phyloP scores from a whole-genome alignment of 176 grass and related monocot genomes.

The Musa beccarii region DNA sequence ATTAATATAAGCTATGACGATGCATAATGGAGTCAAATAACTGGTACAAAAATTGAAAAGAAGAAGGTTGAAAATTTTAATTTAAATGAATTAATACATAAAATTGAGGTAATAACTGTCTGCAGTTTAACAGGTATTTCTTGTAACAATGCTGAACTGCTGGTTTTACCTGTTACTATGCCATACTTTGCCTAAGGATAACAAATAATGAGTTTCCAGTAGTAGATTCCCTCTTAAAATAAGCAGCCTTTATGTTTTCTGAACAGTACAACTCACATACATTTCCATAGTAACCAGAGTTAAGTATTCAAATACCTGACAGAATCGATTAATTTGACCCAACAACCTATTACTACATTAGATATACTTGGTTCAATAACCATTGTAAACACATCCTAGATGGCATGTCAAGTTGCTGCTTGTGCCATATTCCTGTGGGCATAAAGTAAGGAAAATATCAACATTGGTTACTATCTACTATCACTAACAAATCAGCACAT shows the following conservation, averaged over 20 bases:
- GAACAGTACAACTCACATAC: not conserved
- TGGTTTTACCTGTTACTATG: not conserved
- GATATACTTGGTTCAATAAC: not conserved
- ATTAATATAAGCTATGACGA: not conserved
- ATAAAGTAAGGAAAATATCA: not conserved
- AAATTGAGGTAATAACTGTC: not conserved
- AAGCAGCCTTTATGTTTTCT: not conserved
- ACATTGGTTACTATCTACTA: not conserved
- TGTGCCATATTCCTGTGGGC: not conserved
- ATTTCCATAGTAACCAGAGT: not conserved
- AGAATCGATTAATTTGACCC: not conserved
- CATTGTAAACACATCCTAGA: not conserved
- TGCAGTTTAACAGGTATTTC: not conserved
- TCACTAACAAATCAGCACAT: not conserved
- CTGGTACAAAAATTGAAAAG: not conserved
- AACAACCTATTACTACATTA: not conserved
- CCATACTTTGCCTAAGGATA: not conserved
- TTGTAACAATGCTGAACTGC: not conserved
- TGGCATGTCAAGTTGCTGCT: not conserved
- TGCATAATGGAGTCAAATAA: not conserved
- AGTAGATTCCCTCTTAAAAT: not conserved
- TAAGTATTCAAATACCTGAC: not conserved
- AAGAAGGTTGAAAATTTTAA: not conserved
- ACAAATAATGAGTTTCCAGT: not conserved
- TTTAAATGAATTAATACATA: not conserved